Conservation (phyloP, 129 eudicot genomes). For the Flaveria ramosissima region DNA sequence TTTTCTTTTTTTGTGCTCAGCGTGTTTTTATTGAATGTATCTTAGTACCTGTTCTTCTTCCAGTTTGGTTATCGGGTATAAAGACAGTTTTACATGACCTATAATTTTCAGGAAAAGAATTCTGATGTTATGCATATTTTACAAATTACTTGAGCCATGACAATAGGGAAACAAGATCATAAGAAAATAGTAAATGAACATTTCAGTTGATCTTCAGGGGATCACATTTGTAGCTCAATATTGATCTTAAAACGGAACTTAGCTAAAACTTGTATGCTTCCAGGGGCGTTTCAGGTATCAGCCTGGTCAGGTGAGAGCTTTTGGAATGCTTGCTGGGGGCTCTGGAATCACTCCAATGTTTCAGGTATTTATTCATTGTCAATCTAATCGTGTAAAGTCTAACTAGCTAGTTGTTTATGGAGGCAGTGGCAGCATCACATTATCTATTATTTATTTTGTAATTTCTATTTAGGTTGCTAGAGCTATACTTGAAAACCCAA, state of each 20-base stretch:
- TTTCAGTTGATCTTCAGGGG: too few relatives aligned
- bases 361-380: slow-evolving; percentile 53
- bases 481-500: slow-evolving; percentile 88
- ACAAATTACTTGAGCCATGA: not conserved
- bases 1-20: too few relatives aligned
- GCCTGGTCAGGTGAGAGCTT: slow-evolving; percentile 83
- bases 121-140: not conserved
- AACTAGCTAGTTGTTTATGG: slow-evolving; percentile 11
- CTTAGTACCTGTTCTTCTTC: too few relatives aligned
- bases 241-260: not conserved
- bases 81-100: too few relatives aligned
- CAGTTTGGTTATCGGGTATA: too few relatives aligned
- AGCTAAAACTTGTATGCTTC: not conserved
- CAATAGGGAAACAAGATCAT: not conserved
- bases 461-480: slow-evolving; percentile 64
- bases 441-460: not conserved
- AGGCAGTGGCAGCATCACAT: slow-evolving; percentile 7
- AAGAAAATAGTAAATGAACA: not conserved
- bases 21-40: too few relatives aligned
- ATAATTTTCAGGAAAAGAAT: too few relatives aligned
- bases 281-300: slow-evolving; percentile 86
- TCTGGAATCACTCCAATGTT: slow-evolving; percentile 98
- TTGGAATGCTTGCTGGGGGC: slow-evolving; percentile 99
- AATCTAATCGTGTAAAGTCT: not conserved
- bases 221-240: not conserved